Base-by-base conservation (phyloP, 2,329 filamentous ascomycete genomes). In the Exophiala lecanii-corni region DNA sequence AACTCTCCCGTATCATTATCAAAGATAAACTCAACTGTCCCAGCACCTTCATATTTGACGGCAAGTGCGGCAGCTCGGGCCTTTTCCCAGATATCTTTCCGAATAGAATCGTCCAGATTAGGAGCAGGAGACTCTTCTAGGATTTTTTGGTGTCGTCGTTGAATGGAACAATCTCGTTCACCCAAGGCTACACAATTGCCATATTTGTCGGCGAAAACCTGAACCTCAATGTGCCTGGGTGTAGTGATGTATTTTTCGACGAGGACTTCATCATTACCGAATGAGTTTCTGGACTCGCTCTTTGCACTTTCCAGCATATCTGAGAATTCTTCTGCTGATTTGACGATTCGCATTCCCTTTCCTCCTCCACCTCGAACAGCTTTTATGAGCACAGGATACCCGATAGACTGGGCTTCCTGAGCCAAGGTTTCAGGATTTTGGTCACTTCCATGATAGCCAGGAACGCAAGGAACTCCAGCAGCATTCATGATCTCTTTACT, bases 401-500 rank as follows among this genome's bases (percentile, higher is more conserved):
- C 76, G 55, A 85, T 82, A 52, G 85, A 79, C 55, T 77, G 78
- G 5, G 92, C 91, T 61, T 91, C 81, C 7, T 72, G 68, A 42
- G 87, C 75, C 19, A 84, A 68, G 47, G 74, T 71, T 6, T 66
- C 61, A 1, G 76, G 70, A 36, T 84, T 79, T 68, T 98, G 92
- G 39, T 95, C 86, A 1, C 74, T 59, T 13, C 92, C 92, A 62
- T 97, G 92, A 59, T 98, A 98, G 1, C 92, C 92, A 0, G 92
- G 92, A 36, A 98, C 92, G 59, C 92, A 97, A 3, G 89, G 89
- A 3, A 98, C 92, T 6, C 89, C 88, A n/a, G 92, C 91, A 3
- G 81, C 80, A 23, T 79, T 88, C 92, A 98, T 97, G 60, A 98
- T 96, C 62, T 95, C 86, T 66, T 98, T 98, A 39, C 86, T 92